A percentile compares a stretch with the other conserved stretches of the same genome.
Conservation (phyloP, 768 basidiomycete genomes). For the Pholiota microspora region DNA sequence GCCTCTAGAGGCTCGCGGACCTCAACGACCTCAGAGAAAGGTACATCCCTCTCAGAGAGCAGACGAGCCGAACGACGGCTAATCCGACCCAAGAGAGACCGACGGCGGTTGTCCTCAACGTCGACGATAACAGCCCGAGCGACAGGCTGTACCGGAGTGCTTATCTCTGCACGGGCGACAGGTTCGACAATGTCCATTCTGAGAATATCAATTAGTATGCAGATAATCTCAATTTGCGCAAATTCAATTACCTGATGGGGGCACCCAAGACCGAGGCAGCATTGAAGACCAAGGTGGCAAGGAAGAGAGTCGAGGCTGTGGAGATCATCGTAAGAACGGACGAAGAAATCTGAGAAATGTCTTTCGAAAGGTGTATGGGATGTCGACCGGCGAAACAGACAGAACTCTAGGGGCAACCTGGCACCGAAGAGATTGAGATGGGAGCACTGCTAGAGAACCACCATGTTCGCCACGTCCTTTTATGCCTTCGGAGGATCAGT, state of each 20-base stretch:
- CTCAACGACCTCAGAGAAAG: constrained; percentile 16
- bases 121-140: constrained; percentile 27
- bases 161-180: constrained; percentile 23
- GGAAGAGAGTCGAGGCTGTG: constrained; percentile 32
- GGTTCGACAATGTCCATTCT: constrained; percentile 28
- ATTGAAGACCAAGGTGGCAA: constrained; percentile 38
- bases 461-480: constrained; percentile 21
- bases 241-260: constrained; percentile 35
- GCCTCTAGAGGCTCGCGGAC: constrained; percentile 21
- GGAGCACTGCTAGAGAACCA: constrained; percentile 44
- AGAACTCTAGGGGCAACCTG: constrained; percentile 43
- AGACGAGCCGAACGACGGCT: constrained; percentile 28
- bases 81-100: constrained; percentile 16
- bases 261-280: constrained; percentile 34
- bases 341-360: constrained; percentile 22
- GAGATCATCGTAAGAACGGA: constrained; percentile 39
- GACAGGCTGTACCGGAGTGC: constrained; percentile 19
- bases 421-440: constrained; percentile 39
- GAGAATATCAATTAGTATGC: background rate
- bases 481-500: constrained; percentile 27
- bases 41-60: constrained; percentile 18
- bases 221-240: background rate
- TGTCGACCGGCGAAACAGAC: constrained; percentile 41
- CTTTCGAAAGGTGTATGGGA: constrained; percentile 31
- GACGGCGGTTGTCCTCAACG: constrained; percentile 21